These are phyloP conservation scores for Scutellaria galericulata DNA, from an alignment of 257 asterid genomes.

Conservation along the genomic window DNA sequence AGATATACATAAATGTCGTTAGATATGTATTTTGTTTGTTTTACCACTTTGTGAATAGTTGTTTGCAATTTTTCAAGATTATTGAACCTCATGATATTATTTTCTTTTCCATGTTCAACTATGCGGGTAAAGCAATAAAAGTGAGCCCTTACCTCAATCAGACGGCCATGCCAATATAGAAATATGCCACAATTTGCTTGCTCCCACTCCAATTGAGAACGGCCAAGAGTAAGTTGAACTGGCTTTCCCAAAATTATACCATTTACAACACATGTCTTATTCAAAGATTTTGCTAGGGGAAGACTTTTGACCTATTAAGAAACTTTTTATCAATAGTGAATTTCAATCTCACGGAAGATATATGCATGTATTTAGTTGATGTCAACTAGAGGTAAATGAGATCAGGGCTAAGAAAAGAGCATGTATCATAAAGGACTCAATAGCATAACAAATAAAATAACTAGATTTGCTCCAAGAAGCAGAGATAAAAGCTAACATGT, in stretches of 20 bases:
- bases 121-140: constrained; percentile 28
- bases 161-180: constrained; percentile 87
- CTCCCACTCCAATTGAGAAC: constrained; percentile 81
- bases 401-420: neutral
- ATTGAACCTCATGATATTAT: neutral
- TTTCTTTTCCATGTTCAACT: constrained; percentile 13
- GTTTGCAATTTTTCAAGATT: too few relatives aligned
- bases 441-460: neutral
- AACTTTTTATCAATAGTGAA: neutral
- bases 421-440: neutral
- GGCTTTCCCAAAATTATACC: constrained; percentile 57
- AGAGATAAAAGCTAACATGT: neutral
- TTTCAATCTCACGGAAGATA: neutral
- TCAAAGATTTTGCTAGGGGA: constrained; percentile 74
- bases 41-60: too few relatives aligned
- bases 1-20: too few relatives aligned
- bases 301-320: constrained; percentile 61
- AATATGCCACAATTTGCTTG: constrained; percentile 79
- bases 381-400: constrained; percentile 21
- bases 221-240: constrained; percentile 65
- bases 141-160: constrained; percentile 65
- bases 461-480: neutral
- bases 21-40: too few relatives aligned
- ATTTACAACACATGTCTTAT: constrained; percentile 55
- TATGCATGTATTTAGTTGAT: neutral